Base-by-base conservation (phyloP, 1,284 basidiomycete species). In the Ceratobasidium sp. region DNA sequence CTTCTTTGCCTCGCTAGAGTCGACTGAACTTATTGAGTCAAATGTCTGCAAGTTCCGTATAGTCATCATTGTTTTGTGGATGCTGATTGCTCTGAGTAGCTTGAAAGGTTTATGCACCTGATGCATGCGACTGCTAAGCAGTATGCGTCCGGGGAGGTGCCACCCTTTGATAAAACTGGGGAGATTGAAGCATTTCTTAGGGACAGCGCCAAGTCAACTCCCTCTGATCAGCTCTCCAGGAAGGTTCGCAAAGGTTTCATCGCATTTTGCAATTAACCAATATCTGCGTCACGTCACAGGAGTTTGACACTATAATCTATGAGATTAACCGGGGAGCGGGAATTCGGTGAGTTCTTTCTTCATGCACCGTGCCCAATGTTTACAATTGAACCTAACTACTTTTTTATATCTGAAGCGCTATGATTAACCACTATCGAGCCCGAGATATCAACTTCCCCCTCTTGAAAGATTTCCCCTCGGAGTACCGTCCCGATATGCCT, bases 401-500 rank as follows among this genome's bases (percentile, higher is more conserved):
- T 33, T 51, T 24, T 22, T 27, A 19, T 9, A 27, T 31, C 6
- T 2, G 36, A 5, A 73, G 71, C 29, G 71, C 71, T 1, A 75
- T 67, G 64, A 48, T 69, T 3, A 75, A 66, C 17, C 53, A 66
- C 56, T 75, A 75, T 24, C 54, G 51, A n/a, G 60, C 31, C n/a
- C 27, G 54, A 44, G 44, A 75, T 29, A 44, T 67, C 36, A 66
- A 75, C 19, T 51, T 50, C 36, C 57, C 67, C 1, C 44, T 69
- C 47, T 54, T 69, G 33, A 66, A 75, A 44, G 56, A 66, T 31
- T 47, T 67, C 8, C 59, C 44, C 15, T 59, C 45, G 45, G 64
- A 75, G 2, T 60, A 67, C 19, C 59, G 64, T 14, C 71, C 71
- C 17, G 71, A 73, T 41, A 69, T 67, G 64, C 74, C 66, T 17